Evolutionary conservation across 1,284 basidiomycete genomes (phyloP).

Genomic region (Porodaedalea pini): DNA sequence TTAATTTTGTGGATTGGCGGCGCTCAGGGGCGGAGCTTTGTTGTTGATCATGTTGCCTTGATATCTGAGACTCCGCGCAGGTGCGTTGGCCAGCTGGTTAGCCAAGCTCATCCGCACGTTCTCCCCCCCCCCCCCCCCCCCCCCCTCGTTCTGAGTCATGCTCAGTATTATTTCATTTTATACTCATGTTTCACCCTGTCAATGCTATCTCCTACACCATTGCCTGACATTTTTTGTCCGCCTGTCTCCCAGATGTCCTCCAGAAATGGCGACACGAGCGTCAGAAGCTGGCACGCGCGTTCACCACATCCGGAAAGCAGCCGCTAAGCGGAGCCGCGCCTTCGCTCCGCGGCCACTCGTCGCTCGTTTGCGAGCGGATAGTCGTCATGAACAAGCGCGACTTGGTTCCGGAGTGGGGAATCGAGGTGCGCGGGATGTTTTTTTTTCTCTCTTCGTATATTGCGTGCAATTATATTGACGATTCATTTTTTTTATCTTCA

Average conservation of each 20-base stretch:
- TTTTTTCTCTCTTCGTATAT: not conserved
- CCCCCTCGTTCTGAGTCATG: not conserved
- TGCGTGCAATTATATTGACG: not conserved
- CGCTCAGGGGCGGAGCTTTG: not conserved
- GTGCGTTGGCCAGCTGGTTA: no score
- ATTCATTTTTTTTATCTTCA: not conserved
- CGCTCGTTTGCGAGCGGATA: slow-evolving; percentile 70
- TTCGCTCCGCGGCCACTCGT: slow-evolving; percentile 26
- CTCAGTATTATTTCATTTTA: not conserved
- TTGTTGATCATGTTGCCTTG: not conserved
- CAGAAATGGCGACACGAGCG: slow-evolving; percentile 63
- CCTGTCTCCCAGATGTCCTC: slow-evolving; percentile 44
- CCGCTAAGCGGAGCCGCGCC: slow-evolving; percentile 13
- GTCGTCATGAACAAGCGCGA: slow-evolving; percentile 95
- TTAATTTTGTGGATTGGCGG: not conserved
- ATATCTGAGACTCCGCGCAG: not conserved
- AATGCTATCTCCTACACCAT: no score
- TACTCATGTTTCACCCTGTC: not conserved
- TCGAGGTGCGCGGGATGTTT: slow-evolving; percentile 66
- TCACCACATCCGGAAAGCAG: slow-evolving; percentile 34
- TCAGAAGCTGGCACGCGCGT: slow-evolving; percentile 40
- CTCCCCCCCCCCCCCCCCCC: no score
- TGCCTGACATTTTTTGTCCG: slow-evolving; percentile 16
- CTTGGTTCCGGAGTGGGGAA: slow-evolving; percentile 80
- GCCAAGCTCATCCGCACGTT: no score